A percentile compares a stretch with the other conserved stretches of the same genome.
These are phyloP conservation scores for Sporothrix sp. DNA, from an alignment of 2,329 filamentous ascomycete genomes.

Conservation along the genomic window DNA sequence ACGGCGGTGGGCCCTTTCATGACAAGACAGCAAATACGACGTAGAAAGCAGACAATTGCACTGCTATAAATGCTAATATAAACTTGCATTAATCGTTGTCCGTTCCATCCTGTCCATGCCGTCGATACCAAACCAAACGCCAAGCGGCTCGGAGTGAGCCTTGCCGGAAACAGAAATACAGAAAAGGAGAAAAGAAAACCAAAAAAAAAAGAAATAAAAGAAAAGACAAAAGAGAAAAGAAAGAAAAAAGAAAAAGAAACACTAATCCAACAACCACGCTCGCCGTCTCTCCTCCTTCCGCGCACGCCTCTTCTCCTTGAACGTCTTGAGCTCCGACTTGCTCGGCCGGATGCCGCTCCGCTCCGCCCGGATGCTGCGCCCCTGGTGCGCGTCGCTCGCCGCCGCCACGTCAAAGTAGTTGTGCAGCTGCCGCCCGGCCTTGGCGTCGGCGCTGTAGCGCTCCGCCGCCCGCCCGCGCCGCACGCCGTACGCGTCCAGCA, in stretches of 20 bases:
- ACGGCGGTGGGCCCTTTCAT: not conserved
- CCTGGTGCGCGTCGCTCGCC: constrained; percentile 82
- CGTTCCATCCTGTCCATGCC: too few relatives aligned
- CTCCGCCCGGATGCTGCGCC: constrained; percentile 84
- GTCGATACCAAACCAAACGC: too few relatives aligned
- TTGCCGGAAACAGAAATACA: too few relatives aligned
- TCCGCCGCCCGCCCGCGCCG: constrained; percentile 55
- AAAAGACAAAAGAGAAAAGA: not conserved
- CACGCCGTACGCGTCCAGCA: constrained; percentile 75
- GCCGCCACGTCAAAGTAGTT: constrained; percentile 95
- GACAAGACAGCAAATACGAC: not conserved
- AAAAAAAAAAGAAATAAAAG: not conserved
- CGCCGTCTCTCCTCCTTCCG: constrained; percentile 91
- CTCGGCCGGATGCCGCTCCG: constrained; percentile 72
- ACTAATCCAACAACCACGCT: constrained; percentile 77
- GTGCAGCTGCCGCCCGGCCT: constrained; percentile 79
- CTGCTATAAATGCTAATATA: too few relatives aligned
- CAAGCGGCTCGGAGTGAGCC: too few relatives aligned
- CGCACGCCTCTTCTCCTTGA: constrained; percentile 79
- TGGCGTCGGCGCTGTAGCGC: constrained; percentile 71
- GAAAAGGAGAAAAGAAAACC: too few relatives aligned
- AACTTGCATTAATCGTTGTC: too few relatives aligned
- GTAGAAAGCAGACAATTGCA: not conserved
- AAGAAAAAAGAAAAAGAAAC: not conserved
- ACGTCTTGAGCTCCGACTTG: constrained; percentile 80